phyloP scores from a whole-genome alignment of 2,329 filamentous ascomycete species.

The Chalara sp. region DNA sequence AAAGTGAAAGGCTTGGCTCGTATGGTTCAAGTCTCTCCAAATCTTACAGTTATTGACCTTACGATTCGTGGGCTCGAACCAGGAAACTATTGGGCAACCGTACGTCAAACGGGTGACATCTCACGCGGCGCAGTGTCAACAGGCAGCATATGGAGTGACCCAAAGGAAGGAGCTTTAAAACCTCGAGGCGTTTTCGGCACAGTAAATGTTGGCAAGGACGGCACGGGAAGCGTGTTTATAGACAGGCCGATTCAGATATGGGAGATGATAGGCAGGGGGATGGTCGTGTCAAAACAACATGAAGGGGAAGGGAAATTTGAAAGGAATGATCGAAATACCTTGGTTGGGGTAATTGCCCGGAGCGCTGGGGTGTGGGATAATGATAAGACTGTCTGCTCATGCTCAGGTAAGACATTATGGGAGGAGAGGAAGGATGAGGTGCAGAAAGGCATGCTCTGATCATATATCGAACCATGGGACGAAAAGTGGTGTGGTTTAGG shows the following conservation, averaged over 20 bases:
- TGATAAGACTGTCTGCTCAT: conserved; percentile 96
- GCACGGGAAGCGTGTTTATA: conserved; percentile 72
- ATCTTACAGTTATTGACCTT: conserved; percentile 77
- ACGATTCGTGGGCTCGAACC: conserved; percentile 76
- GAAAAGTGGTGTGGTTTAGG: too few relatives aligned
- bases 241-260: conserved; percentile 81
- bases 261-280: conserved; percentile 91
- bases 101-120: conserved; percentile 83
- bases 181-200: conserved; percentile 63
- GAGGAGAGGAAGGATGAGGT: conserved; percentile 90
- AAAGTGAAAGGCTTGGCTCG: conserved; percentile 80
- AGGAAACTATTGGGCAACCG: conserved; percentile 76
- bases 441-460: conserved; percentile 80
- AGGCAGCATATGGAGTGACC: conserved; percentile 67
- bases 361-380: conserved; percentile 99
- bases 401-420: conserved; percentile 97
- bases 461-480: too few relatives aligned
- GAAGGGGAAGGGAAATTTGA: conserved; percentile 52
- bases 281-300: conserved; percentile 69
- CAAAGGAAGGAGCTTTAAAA: conserved; percentile 31
- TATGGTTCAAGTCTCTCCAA: conserved; percentile 84
- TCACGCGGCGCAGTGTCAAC: conserved; percentile 76
- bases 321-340: conserved; percentile 73
- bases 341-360: conserved; percentile 89
- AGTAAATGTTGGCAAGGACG: conserved; percentile 67